These are phyloP conservation scores for Eucalyptus curtisii DNA, from an alignment of 345 rosid genomes.

Conservation along the genomic window DNA sequence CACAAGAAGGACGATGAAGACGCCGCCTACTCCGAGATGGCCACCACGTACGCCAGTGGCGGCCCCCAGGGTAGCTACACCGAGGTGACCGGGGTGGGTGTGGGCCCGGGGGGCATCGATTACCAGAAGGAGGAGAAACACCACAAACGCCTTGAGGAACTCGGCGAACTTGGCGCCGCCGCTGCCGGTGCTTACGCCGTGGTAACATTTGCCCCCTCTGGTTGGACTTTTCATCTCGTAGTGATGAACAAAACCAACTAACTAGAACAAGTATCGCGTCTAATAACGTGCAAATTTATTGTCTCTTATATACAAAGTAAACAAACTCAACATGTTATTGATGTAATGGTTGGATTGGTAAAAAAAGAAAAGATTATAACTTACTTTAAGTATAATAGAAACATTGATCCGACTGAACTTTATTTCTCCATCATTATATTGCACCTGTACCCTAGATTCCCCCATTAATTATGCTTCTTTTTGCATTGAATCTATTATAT, in stretches of 20 bases:
- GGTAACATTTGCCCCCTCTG: slow-evolving; percentile 3
- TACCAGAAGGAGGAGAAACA: slow-evolving; percentile 45
- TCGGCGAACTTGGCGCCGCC: slow-evolving; percentile 21
- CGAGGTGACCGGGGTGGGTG: background rate
- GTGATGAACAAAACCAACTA: background rate
- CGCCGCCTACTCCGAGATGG: background rate
- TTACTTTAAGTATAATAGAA: background rate
- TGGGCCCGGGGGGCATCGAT: background rate
- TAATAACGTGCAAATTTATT: background rate
- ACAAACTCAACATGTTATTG: background rate
- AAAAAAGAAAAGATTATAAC: background rate
- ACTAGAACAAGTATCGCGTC: background rate
- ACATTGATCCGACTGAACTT: background rate
- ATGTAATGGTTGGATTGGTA: background rate
- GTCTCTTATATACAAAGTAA: background rate
- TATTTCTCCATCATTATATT: background rate
- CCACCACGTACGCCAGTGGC: background rate
- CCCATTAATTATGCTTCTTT: background rate
- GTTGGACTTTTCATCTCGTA: background rate
- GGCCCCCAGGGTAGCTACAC: background rate
- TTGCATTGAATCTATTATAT: background rate
- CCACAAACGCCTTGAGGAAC: slow-evolving; percentile 41
- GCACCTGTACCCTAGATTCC: background rate
- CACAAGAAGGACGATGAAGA: background rate
- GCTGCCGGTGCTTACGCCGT: slow-evolving; percentile 36